A percentile compares a stretch with the other conserved stretches of the same genome.
Conservation (phyloP, 371 early-diverging fungal genomes). For the Nematocida ausubeli region DNA sequence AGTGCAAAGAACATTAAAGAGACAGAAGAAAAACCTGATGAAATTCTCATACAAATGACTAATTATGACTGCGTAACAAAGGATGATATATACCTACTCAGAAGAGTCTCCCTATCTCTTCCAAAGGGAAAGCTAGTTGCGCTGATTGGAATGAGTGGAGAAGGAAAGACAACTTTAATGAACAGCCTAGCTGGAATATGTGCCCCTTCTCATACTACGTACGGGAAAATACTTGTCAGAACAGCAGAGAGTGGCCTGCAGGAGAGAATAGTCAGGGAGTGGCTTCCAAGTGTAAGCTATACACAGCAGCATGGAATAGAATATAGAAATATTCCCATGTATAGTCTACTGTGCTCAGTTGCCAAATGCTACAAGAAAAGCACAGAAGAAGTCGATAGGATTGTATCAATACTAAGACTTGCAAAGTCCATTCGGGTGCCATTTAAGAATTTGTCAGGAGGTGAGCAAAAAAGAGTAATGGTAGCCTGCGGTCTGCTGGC, state of each 20-base stretch:
- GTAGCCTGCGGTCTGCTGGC: constrained; percentile 1
- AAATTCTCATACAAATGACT: neutral
- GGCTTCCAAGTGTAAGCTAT: neutral
- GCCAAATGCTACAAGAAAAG: neutral
- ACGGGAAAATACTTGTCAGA: constrained; percentile 68
- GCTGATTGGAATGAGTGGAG: constrained; percentile 74
- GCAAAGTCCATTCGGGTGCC: neutral
- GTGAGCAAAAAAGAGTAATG: constrained; percentile 14
- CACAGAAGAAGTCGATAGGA: neutral
- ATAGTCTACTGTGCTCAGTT: neutral
- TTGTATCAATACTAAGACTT: neutral
- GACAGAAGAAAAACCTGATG: no score
- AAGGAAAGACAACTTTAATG: constrained; percentile 69
- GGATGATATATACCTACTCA: neutral
- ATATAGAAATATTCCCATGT: constrained; percentile 1
- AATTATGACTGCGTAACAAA: neutral
- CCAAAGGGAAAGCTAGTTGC: constrained; percentile 3
- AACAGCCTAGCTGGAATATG: constrained; percentile 69
- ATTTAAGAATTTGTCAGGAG: constrained; percentile 15
- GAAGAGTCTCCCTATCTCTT: constrained; percentile 1
- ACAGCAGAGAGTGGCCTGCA: constrained; percentile 22
- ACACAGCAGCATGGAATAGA: neutral
- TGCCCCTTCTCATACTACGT: constrained; percentile 69
- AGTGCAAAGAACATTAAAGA: no score
- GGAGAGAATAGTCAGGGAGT: constrained; percentile 20